Evolutionary conservation across 352 stramenopile genomes (phyloP).

Genomic region (Globisporangium orthogonon): DNA sequence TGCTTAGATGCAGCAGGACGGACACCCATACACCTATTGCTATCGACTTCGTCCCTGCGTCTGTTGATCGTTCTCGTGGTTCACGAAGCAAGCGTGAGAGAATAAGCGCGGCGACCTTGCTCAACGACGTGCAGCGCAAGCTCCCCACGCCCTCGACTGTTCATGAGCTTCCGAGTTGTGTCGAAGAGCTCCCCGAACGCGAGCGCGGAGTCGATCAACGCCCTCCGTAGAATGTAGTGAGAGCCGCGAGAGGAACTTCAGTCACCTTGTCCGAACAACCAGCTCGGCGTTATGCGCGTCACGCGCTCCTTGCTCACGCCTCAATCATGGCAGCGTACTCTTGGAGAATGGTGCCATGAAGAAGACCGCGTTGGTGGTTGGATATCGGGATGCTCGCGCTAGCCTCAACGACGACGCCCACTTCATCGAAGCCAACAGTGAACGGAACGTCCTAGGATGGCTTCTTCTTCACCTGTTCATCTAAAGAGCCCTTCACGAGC

Average conservation of each 20-base stretch:
- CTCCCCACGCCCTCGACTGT: neutral
- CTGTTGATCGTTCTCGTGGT: neutral
- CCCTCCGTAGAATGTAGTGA: too few species aligned
- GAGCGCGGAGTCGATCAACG: neutral
- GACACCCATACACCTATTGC: neutral
- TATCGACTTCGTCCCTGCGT: too few species aligned
- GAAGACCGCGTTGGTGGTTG: too few species aligned
- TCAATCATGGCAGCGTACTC: too few species aligned
- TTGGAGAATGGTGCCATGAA: too few species aligned
- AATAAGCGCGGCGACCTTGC: too few species aligned
- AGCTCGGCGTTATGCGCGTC: too few species aligned
- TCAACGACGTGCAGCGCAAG: neutral
- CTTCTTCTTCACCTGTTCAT: neutral
- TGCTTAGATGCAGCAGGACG: too few species aligned
- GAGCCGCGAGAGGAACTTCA: too few species aligned
- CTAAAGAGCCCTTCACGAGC: constrained; percentile 5
- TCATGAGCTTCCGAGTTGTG: neutral
- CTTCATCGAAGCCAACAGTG: constrained; percentile 33
- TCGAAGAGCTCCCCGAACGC: neutral
- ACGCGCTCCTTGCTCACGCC: too few species aligned
- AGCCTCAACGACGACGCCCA: constrained; percentile 28
- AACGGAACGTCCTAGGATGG: constrained; percentile 3
- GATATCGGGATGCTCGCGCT: constrained; percentile 32
- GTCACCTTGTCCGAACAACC: too few species aligned
- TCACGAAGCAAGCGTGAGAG: neutral